Base-by-base conservation (phyloP, 139 green algal species). In the Micractinium conductrix region DNA sequence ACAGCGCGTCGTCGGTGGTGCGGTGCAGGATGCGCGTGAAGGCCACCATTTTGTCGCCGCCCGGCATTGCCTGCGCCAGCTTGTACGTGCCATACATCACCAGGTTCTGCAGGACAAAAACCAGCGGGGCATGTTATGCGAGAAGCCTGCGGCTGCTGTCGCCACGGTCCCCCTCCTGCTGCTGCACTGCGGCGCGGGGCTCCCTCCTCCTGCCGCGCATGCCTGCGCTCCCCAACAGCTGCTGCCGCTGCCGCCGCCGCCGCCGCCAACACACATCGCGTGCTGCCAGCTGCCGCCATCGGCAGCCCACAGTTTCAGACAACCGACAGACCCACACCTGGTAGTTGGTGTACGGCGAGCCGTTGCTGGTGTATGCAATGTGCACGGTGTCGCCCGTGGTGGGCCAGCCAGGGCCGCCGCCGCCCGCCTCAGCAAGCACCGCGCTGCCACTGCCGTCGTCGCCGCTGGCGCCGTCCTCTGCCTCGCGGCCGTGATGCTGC, bases 11-110 rank as follows among this genome's bases (percentile, higher is more conserved):
- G 30, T 89, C 83, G 75, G 81, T 84, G 53, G 90, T 93, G 55
- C 95, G 87, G 84, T 98, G 95, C 73, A 98, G 87, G 70, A 98
- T 94, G 48, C 95, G 91, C 0, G 95, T 98, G 87, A 98, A 98
- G 48, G 82, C 94, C 17, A 90, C 91, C 81, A 98, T 88, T 43
- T 92, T 92, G 16, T 95, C 89, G 2, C 95, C 94, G 1, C 92
- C 93, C 2, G 90, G 90, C 91, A 92, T 90, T 68, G 89, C 65
- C 84, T 94, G 90, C 0, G 94, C 91, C 69, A 94, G 80, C 81
- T 95, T 90, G 85, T 94, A 98, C 0, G 94, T 98, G 5, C 88
- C 90, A 75, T 98, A 95, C 91, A 94, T 92, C 73, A 90, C 79
- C 17, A 82, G 76, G 58, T 82, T 82, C 76, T 82, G 76, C 26